Evolutionary conservation across 345 rosid species (phyloP).

Genomic region (Anacardium occidentale): DNA sequence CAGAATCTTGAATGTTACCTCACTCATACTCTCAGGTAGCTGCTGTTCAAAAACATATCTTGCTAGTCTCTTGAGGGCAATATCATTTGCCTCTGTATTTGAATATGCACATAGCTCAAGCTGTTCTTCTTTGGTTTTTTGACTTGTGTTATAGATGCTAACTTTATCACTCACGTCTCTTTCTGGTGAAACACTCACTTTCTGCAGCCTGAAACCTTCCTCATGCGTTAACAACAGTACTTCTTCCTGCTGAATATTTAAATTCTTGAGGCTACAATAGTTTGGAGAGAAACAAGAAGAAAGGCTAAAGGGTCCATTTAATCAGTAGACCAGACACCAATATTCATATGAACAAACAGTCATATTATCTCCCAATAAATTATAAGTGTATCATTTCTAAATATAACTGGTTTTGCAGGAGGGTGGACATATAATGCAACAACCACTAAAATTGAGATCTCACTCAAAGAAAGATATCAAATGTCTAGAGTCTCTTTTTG

Average conservation of each 20-base stretch:
- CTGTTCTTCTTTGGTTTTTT: constrained; percentile 14
- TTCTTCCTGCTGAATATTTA: constrained; percentile 37
- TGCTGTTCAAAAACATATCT: constrained; percentile 37
- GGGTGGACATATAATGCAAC: too few species aligned
- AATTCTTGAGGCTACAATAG: background rate
- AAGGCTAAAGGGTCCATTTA: background rate
- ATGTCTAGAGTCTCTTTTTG: too few species aligned
- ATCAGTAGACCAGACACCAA: background rate
- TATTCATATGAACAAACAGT: background rate
- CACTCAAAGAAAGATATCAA: too few species aligned
- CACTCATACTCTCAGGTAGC: constrained; percentile 15
- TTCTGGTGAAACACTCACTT: constrained; percentile 23
- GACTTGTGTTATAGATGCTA: constrained; percentile 10
- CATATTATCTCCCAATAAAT: background rate
- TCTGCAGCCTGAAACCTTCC: constrained; percentile 34
- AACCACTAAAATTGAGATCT: too few species aligned
- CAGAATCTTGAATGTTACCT: too few species aligned
- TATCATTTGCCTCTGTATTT: constrained; percentile 27
- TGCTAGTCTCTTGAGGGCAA: constrained; percentile 37
- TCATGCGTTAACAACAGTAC: constrained; percentile 27
- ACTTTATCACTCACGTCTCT: constrained; percentile 19
- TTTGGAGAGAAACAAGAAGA: background rate
- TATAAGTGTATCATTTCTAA: too few species aligned
- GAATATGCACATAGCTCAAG: constrained; percentile 14
- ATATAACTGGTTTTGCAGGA: too few species aligned